Percentiles rank a stretch among this genome's conserved stretches.
These are phyloP conservation scores for Xenoacremonium recifei DNA, from an alignment of 2,329 filamentous ascomycete species.

Conservation along the genomic window DNA sequence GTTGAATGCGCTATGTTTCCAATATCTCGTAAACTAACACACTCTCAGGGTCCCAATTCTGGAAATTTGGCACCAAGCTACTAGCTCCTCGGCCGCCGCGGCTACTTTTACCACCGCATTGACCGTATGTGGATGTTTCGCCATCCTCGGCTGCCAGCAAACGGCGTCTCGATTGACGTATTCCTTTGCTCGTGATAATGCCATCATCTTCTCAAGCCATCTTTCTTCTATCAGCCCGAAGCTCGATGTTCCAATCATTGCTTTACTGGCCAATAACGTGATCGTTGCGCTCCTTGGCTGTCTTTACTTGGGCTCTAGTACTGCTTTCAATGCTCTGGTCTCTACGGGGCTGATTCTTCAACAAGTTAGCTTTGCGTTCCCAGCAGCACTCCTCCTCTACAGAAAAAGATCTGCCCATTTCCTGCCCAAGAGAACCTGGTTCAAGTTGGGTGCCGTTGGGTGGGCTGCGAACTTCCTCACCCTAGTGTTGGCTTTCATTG, in stretches of 20 bases:
- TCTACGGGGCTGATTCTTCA: conserved; percentile 8
- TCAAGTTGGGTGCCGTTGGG: conserved; percentile 7
- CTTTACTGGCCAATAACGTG: conserved; percentile 6
- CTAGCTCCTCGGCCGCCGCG: conserved; percentile 4
- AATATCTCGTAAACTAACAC: background rate
- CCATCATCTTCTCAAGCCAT: conserved; percentile 6
- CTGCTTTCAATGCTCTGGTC: conserved; percentile 14
- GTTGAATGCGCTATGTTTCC: background rate
- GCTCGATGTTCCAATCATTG: conserved; percentile 5
- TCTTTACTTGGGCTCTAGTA: conserved; percentile 9
- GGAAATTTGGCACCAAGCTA: conserved; percentile 9
- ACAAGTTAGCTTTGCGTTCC: conserved; percentile 12
- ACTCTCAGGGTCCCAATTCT: conserved; percentile 4
- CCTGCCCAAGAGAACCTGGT: conserved; percentile 4
- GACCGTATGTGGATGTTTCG: conserved; percentile 12
- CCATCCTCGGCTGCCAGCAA: conserved; percentile 12
- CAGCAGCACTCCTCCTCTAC: conserved; percentile 6
- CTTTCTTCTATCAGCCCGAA: conserved; percentile 3
- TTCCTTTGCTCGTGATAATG: conserved; percentile 17
- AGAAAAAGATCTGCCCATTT: conserved; percentile 6
- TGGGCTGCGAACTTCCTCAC: conserved; percentile 8
- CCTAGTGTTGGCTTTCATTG: conserved; percentile 5
- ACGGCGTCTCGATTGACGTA: conserved; percentile 17
- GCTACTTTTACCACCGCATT: conserved; percentile 8
- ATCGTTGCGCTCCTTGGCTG: conserved; percentile 9